phyloP scores from a whole-genome alignment of 1,284 basidiomycete species.

The Trametes versicolor region DNA sequence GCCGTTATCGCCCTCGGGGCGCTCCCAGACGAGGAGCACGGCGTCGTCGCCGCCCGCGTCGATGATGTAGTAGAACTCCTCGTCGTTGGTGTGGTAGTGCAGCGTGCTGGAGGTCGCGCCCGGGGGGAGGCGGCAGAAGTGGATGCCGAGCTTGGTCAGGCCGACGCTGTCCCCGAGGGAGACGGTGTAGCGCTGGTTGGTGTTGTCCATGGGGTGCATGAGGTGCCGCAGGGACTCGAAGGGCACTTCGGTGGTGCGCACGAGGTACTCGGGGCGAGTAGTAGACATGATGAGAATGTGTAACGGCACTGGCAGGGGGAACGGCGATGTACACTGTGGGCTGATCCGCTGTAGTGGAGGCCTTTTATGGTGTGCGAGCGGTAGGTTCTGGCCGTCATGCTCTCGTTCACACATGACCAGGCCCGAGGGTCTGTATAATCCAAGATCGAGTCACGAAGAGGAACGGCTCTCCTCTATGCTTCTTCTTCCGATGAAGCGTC shows the following conservation, averaged over 20 bases:
- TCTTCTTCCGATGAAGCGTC: too few relatives aligned
- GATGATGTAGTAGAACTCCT: constrained; percentile 44
- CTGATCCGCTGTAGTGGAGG: too few relatives aligned
- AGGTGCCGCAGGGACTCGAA: constrained; percentile 22
- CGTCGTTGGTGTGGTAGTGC: constrained; percentile 43
- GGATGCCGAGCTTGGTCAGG: constrained; percentile 40
- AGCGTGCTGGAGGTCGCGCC: constrained; percentile 37
- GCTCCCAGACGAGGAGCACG: constrained; percentile 33
- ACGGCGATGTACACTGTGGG: too few relatives aligned
- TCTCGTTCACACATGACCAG: too few relatives aligned
- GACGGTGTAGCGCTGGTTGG: constrained; percentile 34
- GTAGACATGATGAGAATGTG: constrained; percentile 6
- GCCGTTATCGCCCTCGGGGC: neutral
- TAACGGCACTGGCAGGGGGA: neutral
- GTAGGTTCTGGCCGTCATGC: too few relatives aligned
- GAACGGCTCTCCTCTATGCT: too few relatives aligned
- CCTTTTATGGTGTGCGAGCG: too few relatives aligned
- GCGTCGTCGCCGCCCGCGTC: constrained; percentile 38
- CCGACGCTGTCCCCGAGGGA: constrained; percentile 40
- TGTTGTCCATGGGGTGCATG: constrained; percentile 27
- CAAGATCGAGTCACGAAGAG: too few relatives aligned
- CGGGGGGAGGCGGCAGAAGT: constrained; percentile 39
- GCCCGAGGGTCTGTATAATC: too few relatives aligned
- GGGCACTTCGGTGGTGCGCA: constrained; percentile 28
- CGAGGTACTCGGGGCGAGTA: constrained; percentile 14